phyloP scores from a whole-genome alignment of 2,329 filamentous ascomycete genomes.

The Sporothrix protearum region DNA sequence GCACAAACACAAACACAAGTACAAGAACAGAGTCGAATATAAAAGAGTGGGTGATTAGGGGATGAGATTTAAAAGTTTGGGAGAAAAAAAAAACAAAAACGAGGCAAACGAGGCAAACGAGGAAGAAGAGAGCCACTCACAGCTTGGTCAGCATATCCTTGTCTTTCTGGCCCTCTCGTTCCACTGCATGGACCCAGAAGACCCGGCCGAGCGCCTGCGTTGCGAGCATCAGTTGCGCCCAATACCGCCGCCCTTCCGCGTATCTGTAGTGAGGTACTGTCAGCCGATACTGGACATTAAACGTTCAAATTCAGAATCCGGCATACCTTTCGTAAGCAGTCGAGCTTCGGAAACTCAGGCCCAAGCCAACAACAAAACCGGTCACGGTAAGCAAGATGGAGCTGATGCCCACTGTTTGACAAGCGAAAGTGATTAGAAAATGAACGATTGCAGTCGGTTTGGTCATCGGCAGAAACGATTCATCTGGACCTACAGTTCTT shows the following conservation, averaged over 20 bases:
- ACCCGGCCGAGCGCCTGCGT: conserved; percentile 66
- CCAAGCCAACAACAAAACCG: conserved; percentile 77
- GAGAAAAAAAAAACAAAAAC: neutral
- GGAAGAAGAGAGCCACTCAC: conserved; percentile 25
- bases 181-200: conserved; percentile 75
- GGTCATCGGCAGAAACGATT: neutral
- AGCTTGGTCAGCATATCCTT: conserved; percentile 65
- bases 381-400: conserved; percentile 76
- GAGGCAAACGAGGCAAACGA: too few relatives aligned
- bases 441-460: neutral
- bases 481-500: conserved; percentile 30
- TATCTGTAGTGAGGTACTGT: conserved; percentile 34
- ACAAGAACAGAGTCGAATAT: neutral
- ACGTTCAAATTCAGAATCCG: neutral
- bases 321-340: conserved; percentile 71
- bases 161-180: conserved; percentile 60
- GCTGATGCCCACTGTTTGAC: conserved; percentile 48
- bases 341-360: conserved; percentile 72
- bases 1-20: neutral
- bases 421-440: conserved; percentile 31
- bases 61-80: neutral
- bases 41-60: neutral
- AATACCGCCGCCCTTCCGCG: conserved; percentile 54
- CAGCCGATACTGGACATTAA: neutral
- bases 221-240: conserved; percentile 58